A percentile compares a stretch with the other conserved stretches of the same genome.
Evolutionary conservation across 2,329 filamentous ascomycete genomes (phyloP).

Genomic region (Botrytis fabae): DNA sequence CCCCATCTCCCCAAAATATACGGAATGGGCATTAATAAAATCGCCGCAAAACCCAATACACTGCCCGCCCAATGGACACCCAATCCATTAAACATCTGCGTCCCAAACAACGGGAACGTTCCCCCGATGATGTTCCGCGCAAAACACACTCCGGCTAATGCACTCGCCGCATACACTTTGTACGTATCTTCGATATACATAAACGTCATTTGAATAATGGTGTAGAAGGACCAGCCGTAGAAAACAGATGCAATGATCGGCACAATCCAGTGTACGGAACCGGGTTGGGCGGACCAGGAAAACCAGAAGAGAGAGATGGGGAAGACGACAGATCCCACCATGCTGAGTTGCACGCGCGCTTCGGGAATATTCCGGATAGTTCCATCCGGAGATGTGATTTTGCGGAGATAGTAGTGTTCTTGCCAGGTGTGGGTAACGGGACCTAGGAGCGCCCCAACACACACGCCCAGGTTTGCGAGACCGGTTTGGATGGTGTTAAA

Average conservation of each 20-base stretch:
- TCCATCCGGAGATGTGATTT: conserved; percentile 37
- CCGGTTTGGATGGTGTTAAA: conserved; percentile 43
- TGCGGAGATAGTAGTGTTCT: conserved; percentile 59
- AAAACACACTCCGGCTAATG: conserved; percentile 59
- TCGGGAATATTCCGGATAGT: conserved; percentile 57
- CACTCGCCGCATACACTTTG: conserved; percentile 57
- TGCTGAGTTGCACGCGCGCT: conserved; percentile 72
- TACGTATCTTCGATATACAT: conserved; percentile 59
- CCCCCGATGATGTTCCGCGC: conserved; percentile 56
- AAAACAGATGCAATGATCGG: conserved; percentile 53
- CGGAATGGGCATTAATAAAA: conserved; percentile 52
- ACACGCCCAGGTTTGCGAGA: conserved; percentile 44
- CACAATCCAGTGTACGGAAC: conserved; percentile 54
- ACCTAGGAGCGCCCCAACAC: conserved; percentile 55
- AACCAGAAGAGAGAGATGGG: conserved; percentile 59
- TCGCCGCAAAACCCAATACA: conserved; percentile 47
- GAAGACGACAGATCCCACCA: conserved; percentile 56
- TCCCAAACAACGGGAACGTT: conserved; percentile 60
- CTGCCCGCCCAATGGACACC: conserved; percentile 45
- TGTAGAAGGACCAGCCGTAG: conserved; percentile 62
- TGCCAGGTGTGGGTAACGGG: conserved; percentile 71
- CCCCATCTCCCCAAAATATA: conserved; percentile 55
- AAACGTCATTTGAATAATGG: conserved; percentile 51
- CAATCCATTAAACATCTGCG: conserved; percentile 50
- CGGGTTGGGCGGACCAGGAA: conserved; percentile 57